Base-by-base conservation (phyloP, 2,329 filamentous ascomycete genomes). In the Endocalyx cinctus region DNA sequence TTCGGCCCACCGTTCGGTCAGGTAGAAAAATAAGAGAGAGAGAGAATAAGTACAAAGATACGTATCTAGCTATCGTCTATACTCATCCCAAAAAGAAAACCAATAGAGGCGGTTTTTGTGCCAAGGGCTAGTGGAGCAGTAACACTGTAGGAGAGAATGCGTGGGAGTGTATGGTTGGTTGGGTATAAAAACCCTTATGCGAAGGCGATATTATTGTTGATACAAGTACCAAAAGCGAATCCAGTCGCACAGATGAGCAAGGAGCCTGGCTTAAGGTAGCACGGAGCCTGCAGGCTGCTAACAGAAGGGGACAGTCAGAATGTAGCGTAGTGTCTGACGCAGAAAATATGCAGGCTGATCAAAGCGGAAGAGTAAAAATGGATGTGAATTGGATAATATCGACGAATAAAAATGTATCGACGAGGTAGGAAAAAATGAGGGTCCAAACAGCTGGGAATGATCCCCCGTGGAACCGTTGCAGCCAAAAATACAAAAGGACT, bases 131-230 rank as follows among this genome's bases (percentile, higher is more conserved):
- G 50, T 52, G 51, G 50, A 52, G 46, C 45, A 33, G 45, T 50
- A 53, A 51, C 48, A 52, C 48, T 48, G 41, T 54, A 44, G 42
- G 35, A 41, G 42, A 41, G 42, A 34, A 45, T 47, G 51, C 47
- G 53, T 57, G 50, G 48, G 54, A 45, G 40, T 27, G 29, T 45
- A 29, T 56, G 44, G 52, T 48, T 57, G 53, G 52, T 39, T 39
- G 35, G n/a, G 25, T 29, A 27, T 16, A 18, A n/a, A n/a, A 25
- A 29, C 35, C 38, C 36, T 45, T 45, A 47, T 48, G 44, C 34
- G 45, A 47, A 39, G 38, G 34, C 34, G 35, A 29, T 39, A 39
- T 34, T 11, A 25, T 8, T 23, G 20, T 8, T 23, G 20, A 23
- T 23, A n/a, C 8, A 23, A 8, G 20, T 8, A 23, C 8, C 20